These are phyloP conservation scores for Mycena sp. DNA, from an alignment of 1,284 basidiomycete genomes.

Conservation along the genomic window DNA sequence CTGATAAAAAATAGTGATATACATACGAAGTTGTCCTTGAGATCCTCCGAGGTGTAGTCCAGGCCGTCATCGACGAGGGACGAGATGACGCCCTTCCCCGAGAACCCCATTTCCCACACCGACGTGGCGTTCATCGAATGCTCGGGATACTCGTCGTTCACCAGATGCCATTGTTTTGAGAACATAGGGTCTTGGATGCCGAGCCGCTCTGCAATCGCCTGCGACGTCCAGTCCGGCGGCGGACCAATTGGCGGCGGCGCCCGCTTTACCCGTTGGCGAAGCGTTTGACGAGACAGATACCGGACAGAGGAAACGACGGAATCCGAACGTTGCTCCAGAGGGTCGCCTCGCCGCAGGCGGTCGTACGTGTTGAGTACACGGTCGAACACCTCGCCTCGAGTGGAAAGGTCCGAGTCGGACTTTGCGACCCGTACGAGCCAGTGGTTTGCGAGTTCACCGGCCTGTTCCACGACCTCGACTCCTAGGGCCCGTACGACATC, in stretches of 20 bases:
- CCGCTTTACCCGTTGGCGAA: conserved; percentile 72
- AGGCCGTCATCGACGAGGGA: conserved; percentile 97
- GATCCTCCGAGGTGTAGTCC: conserved; percentile 89
- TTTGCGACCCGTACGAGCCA: conserved; percentile 85
- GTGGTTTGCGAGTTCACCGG: conserved; percentile 84
- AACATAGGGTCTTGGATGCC: conserved; percentile 91
- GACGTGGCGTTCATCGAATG: conserved; percentile 88
- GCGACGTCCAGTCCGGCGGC: conserved; percentile 45
- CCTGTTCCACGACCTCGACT: conserved; percentile 88
- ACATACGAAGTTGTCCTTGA: conserved; percentile 92
- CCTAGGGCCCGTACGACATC: conserved; percentile 72
- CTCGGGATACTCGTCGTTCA: conserved; percentile 78
- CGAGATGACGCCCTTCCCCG: conserved; percentile 87
- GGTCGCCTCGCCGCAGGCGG: conserved; percentile 49
- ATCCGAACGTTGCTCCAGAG: conserved; percentile 49
- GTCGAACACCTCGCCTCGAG: conserved; percentile 53
- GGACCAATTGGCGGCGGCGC: conserved; percentile 67
- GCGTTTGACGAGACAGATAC: conserved; percentile 65
- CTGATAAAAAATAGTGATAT: background rate
- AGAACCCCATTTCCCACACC: conserved; percentile 87
- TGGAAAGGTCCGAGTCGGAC: conserved; percentile 37
- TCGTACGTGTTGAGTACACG: conserved; percentile 63
- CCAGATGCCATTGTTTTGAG: conserved; percentile 91
- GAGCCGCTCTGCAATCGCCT: conserved; percentile 68
- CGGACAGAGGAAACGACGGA: conserved; percentile 63